Base-by-base conservation (phyloP, 371 early-diverging fungal genomes). In the Entomophthora muscae region DNA sequence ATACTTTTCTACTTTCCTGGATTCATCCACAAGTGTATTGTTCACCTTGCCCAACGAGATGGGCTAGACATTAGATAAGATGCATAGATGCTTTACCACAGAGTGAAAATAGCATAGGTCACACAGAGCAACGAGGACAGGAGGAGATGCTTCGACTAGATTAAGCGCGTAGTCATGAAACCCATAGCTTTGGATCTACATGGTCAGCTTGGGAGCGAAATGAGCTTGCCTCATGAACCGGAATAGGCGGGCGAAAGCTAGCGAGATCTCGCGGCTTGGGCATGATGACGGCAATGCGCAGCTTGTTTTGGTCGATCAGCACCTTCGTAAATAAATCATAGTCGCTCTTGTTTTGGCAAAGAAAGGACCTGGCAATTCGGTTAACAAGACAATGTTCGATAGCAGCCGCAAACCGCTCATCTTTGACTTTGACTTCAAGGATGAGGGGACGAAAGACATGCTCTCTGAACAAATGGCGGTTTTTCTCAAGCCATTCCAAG, bases 81-180 rank as follows among this genome's bases (percentile, higher is more conserved):
- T 58, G 26, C n/a, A n/a, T n/a, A n/a, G n/a, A 24, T 22, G 23
- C 69, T 74, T 73, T 75, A 77, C 80, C 22, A 83, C 73, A n/a
- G 66, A 59, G 66, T 92, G 81, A 22, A 92, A 67, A 0, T 71
- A 62, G 12, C 74, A 68, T 55, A 76, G 71, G 17, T 71, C 63
- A 65, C 91, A 90, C 31, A 93, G 66, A 12, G 82, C 79, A 0
- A 76, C 77, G 29, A 88, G 64, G 0, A 93, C 72, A 2, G 78
- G 73, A 0, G 73, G 71, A 1, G 91, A 90, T 0, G 84, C 91
- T 23, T 85, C 84, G n/a, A 96, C 57, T 17, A 84, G 74, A 65
- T 92, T 86, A 26, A 81, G 67, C 21, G 83, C 66, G 65, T 81
- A 89, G 54, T 85, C 77, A 26, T 86, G 86, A 69, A 96, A 83